Evolutionary conservation across 148 eudicot genomes (phyloP), one percentile per base, ranked within the genome.

Genomic region (Hydrangea macrophylla): DNA sequence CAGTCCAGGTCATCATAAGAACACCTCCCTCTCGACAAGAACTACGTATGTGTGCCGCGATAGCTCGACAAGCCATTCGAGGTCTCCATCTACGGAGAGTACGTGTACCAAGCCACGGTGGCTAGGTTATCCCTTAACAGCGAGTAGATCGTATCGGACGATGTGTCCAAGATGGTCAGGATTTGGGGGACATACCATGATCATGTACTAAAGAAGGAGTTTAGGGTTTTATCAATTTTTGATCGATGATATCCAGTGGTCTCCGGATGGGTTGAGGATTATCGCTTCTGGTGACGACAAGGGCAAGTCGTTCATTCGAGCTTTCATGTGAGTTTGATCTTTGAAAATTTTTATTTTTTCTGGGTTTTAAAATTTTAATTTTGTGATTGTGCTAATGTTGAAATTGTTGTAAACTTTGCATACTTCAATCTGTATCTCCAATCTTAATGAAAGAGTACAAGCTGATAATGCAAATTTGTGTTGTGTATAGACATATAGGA

Each of bases 121-220:
- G 98, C 98, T 3, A 75, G 97, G 0, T 94, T 72, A 76, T 94
- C 98, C 0, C 98, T 96, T 9, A 94, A 94, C 31, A 84, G 84
- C 0, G 98, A 94, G 76, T 94, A 97, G 98, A 81, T 90, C 70
- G 98, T 96, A 6, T 93, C 98, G 1, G 98, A 86, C 20, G 98
- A 93, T 35, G 89, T 79, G 0, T 90, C 96, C 0, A 96, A 96
- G 0, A 82, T 68, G 1, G 96, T 93, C 15, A 76, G 98, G 81
- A 90, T 90, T 77, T 94, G 97, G 97, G 98, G 98, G 60, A 79
- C 90, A 23, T 92, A 74, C 67, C 90, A 90, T 57, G 97, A 83
- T 0, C 79, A 78, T 55, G 98, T 94, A 1, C 73, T 94, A 20
- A 94, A 86, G 82, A 86, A 88, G 30, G 98, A 94, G 80, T 94